Conservation (phyloP, 2,329 filamentous ascomycete genomes). For the Elsinoe necatrix region DNA sequence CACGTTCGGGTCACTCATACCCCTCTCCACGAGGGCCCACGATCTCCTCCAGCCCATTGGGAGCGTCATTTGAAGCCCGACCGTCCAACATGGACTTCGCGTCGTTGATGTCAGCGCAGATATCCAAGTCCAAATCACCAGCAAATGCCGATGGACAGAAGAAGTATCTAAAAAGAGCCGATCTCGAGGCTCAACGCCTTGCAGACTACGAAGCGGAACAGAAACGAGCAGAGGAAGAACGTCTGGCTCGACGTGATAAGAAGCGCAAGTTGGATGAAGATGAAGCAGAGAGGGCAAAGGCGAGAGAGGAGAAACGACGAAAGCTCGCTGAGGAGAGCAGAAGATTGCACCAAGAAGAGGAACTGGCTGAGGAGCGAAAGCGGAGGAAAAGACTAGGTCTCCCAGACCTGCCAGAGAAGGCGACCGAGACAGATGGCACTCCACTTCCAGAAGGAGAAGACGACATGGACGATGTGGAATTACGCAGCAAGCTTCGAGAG, state of each 20-base stretch:
- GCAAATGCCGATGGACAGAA: conserved; percentile 38
- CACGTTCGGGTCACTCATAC: not conserved
- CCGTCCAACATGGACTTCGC: conserved; percentile 80
- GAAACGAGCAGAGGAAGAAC: conserved; percentile 61
- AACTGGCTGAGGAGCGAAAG: conserved; percentile 61
- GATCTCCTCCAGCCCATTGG: too few relatives aligned
- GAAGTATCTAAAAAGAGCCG: conserved; percentile 79
- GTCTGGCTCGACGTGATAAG: conserved; percentile 57
- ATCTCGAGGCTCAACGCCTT: conserved; percentile 73
- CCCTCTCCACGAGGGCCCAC: too few relatives aligned
- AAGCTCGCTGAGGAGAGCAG: conserved; percentile 74
- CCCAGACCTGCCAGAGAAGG: conserved; percentile 56
- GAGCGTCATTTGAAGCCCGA: too few relatives aligned
- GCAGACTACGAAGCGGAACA: conserved; percentile 78
- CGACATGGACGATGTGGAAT: conserved; percentile 62
- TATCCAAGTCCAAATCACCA: conserved; percentile 65
- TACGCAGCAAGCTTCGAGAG: conserved; percentile 58
- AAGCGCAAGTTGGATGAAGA: conserved; percentile 91
- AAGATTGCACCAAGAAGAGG: conserved; percentile 60
- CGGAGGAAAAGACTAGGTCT: conserved; percentile 70
- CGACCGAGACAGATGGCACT: conserved; percentile 33
- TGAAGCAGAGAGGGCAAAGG: conserved; percentile 57
- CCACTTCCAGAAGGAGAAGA: conserved; percentile 35
- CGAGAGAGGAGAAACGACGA: conserved; percentile 72
- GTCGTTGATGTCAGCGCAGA: conserved; percentile 83